Evolutionary conservation across 2,329 filamentous ascomycete genomes (phyloP), one percentile per base, ranked within the genome.

Genomic region (Periconia macrospinosa): DNA sequence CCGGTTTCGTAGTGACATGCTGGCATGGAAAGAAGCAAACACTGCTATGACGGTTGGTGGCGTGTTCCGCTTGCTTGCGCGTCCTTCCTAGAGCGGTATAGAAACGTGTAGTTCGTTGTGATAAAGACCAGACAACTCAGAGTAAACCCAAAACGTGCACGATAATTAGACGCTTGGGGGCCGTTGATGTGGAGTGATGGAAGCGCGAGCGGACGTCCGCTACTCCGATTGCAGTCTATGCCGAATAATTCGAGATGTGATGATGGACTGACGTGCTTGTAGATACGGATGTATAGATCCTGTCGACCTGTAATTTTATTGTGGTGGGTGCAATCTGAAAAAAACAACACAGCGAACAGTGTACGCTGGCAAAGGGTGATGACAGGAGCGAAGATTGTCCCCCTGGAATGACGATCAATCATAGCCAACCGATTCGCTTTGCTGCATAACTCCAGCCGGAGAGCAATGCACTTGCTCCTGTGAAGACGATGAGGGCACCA

Each of bases 401-500:
- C 33, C 33, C 33, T 37, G 33, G 3, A 37, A 13, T 37, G 5
- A 37, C 33, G 44, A 45, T 30, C 35, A 37, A 13, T 37, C 30
- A 45, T 11, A 70, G 49, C 69, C 67, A 71, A 41, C 68, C 67
- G 47, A 73, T 52, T 23, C 66, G 58, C 54, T 62, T 71, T 8
- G 65, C 69, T 8, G 57, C 63, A 51, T 61, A 64, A 18, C 66
- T 58, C 68, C 68, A 71, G 8, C 67, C 62, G 30, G 65, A 62
- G 18, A 69, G 54, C 6, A 71, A 48, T 15, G 75, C 75, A 10
- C 71, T 76, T 9, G 74, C 62, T 3, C 77, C 77, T 6, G 75
- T 76, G 52, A 78, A 78, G 1, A 72, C 65, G 23, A 79, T 74
- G 30, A 79, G 55, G 33, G 69, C 61, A 13, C 77, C 76, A 58